Conservation (phyloP, 305 asterid species). For the Striga hermonthica region DNA sequence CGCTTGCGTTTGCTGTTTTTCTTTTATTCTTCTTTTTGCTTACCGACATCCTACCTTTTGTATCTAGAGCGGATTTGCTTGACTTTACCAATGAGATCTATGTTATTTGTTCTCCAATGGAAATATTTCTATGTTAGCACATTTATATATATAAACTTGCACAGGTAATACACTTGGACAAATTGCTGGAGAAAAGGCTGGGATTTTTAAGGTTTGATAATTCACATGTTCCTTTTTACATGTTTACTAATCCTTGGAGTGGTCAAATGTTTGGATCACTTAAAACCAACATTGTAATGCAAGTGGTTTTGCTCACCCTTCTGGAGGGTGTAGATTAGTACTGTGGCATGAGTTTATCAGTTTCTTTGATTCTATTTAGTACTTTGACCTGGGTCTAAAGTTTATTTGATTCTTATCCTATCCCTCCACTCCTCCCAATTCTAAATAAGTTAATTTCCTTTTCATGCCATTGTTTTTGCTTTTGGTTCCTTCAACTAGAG, state of each 20-base stretch:
- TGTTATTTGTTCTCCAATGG: constrained; percentile 17
- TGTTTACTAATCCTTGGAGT: constrained; percentile 18
- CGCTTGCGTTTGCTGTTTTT: too few species aligned
- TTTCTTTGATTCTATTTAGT: too few species aligned
- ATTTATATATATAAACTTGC: constrained; percentile 28
- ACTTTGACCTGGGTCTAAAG: too few species aligned
- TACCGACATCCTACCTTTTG: constrained; percentile 19
- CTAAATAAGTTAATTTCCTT: constrained; percentile 9
- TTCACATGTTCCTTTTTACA: constrained; percentile 5
- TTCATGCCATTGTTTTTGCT: constrained; percentile 21
- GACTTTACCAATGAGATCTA: constrained; percentile 10
- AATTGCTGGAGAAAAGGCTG: constrained; percentile 98
- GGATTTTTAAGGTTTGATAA: constrained; percentile 78
- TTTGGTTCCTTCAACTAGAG: constrained; percentile 41
- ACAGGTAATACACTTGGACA: constrained; percentile 91
- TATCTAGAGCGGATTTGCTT: constrained; percentile 22
- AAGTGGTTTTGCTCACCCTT: too few species aligned
- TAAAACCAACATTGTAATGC: too few species aligned
- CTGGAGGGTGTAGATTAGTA: too few species aligned
- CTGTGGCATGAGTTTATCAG: too few species aligned
- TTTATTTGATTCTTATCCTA: too few species aligned
- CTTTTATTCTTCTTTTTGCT: neutral
- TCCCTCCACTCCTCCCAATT: too few species aligned
- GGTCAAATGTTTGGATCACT: constrained; percentile 13
- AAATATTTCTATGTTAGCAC: constrained; percentile 18